Evolutionary conservation across 2,329 filamentous ascomycete genomes (phyloP), one percentile per base, ranked within the genome.

Genomic region (Aspergillus sp.): DNA sequence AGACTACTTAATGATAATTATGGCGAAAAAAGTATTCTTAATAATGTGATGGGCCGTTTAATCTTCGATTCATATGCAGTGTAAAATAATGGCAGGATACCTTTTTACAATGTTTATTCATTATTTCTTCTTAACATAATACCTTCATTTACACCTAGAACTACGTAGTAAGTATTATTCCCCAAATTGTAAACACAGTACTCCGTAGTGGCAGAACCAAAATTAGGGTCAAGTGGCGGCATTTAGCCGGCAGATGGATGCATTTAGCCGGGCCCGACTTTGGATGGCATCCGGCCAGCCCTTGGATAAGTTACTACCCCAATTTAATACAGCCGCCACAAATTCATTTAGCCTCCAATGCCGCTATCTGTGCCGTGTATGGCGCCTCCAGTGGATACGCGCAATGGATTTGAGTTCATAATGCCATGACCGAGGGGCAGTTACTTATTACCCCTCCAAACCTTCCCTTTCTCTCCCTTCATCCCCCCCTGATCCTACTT

Each of bases 391-490:
- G 36, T 54, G 51, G 32, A 28, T 43, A 41, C 51, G 19, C n/a
- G 13, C 32, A 23, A n/a, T 55, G 38, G 12, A 45, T 55, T 30
- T 30, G 13, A 45, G 39, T 55, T 55, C 30, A n/a, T 25, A n/a
- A 47, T 30, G 9, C 25, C 17, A 30, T 28, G 54, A 15, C 32
- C 19, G 55, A 50, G 55, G 55, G 55, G 43, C 19, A 50, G 43
- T 30, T 57, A 17, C 32, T 36, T 36, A 36, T 36, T 47, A 54
- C 55, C 50, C 19, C 41, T 58, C 23, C 57, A 43, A 47, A 48
- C 58, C 47, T 47, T 23, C 21, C 23, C 58, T 66, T 60, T 67
- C 63, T 36, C 60, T 55, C 23, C 39, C 38, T 63, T 58, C 41
- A 50, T 55, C 32, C 32, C 32, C 30, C 47, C 12, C 49, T 43